Conservation (phyloP, 148 eudicot species). For the Euryodendron excelsum region DNA sequence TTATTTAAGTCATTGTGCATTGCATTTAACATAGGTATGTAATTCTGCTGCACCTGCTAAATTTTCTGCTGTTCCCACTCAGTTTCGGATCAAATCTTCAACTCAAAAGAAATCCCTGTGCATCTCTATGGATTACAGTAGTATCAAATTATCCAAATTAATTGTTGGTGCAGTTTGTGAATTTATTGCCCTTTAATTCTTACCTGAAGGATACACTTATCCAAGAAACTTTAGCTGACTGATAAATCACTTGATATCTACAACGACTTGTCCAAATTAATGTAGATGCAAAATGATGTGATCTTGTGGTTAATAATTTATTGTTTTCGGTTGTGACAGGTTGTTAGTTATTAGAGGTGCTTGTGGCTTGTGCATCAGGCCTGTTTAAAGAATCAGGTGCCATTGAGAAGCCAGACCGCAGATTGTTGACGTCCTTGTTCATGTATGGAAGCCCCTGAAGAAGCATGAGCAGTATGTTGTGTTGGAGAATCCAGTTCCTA, state of each 20-base stretch:
- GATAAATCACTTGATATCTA: background rate
- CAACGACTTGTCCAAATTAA: background rate
- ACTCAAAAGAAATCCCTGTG: background rate
- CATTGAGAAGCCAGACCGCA: background rate
- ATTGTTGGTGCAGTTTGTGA: background rate
- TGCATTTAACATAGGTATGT: background rate
- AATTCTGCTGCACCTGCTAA: background rate
- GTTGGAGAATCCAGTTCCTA: background rate
- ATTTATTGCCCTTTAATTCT: background rate
- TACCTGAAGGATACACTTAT: background rate
- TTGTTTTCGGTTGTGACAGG: background rate
- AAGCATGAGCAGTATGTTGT: background rate
- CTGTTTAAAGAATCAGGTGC: background rate
- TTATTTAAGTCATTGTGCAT: background rate
- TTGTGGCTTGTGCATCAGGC: background rate
- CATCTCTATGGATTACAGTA: background rate
- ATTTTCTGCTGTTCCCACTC: background rate
- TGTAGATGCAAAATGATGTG: background rate
- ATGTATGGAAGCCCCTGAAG: background rate
- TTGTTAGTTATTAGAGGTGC: background rate
- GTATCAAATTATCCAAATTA: background rate
- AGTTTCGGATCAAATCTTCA: background rate
- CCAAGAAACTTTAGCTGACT: background rate
- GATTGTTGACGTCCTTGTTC: background rate
- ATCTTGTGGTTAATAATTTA: background rate